Evolutionary conservation across 768 basidiomycete species (phyloP), one percentile per base, ranked within the genome.

Genomic region (Serpula lacrymans): DNA sequence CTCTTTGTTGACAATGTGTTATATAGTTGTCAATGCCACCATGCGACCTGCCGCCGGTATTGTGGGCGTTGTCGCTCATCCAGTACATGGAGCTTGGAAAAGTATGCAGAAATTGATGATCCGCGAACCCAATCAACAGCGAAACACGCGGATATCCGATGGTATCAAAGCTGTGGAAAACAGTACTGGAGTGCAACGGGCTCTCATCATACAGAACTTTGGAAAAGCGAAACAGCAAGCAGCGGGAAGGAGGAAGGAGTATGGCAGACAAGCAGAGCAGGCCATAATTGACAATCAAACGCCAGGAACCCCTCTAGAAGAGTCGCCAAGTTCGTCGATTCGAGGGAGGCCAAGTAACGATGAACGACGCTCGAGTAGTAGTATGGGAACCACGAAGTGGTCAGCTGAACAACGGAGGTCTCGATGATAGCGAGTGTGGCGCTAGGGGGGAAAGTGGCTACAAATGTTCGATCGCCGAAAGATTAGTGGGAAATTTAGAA

Each of bases 61-160:
- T 5, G 38, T 54, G 2, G 65, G 62, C n/a, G 44, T 67, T 17
- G 51, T 69, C 11, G 56, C 64, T 5, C 50, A 55, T 40, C 60
- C 64, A 6, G 41, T 63, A 21, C 46, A 55, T 13, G 69, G 70
- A 9, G 57, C 63, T 16, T 69, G 63, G 66, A 68, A 67, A 38
- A 60, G 59, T 28, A 46, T 59, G 9, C 62, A 64, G 35, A 53
- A 59, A n/a, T 42, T 52, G 2, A 46, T 54, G 37, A 62, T 58
- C 1, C 42, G 54, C 36, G 57, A 57, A 27, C 60, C 59, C 38
- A 63, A 69, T 23, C 51, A 61, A 7, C 63, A 63, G 16, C 64
- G 65, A 6, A 36, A 49, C n/a, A 68, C 64, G 10, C 60, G 70
- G 20, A 59, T 70, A 11, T 54, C 57, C 6, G 67, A 75, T 40